Percentiles rank a stretch among this genome's conserved stretches.
Conservation (phyloP, 495 filamentous ascomycete genomes). For the Sordaria brevicollis region DNA sequence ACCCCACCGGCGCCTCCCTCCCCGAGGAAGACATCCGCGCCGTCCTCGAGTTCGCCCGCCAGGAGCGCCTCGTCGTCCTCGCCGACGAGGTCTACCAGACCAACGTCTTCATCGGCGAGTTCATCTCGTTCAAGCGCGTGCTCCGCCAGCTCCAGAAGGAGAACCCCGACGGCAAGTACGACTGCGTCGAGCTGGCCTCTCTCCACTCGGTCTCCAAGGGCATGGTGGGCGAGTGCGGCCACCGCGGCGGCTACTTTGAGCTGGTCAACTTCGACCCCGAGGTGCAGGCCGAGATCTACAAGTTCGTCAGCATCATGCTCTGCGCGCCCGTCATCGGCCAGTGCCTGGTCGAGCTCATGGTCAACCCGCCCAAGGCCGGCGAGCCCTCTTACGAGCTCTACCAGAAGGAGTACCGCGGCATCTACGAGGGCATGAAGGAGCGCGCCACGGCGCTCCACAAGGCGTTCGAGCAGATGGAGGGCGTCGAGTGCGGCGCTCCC, state of each 20-base stretch:
- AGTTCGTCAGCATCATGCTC: slow-evolving; percentile 90
- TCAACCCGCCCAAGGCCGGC: slow-evolving; percentile 79
- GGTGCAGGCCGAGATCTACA: slow-evolving; percentile 92
- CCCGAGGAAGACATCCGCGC: slow-evolving; percentile 63
- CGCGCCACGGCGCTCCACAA: slow-evolving; percentile 77
- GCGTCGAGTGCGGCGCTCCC: slow-evolving; percentile 78
- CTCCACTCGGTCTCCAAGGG: slow-evolving; percentile 86
- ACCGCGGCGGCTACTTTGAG: slow-evolving; percentile 96
- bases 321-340: slow-evolving; percentile 94
- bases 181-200: slow-evolving; percentile 76
- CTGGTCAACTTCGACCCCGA: slow-evolving; percentile 75
- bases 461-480: slow-evolving; percentile 90
- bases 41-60: slow-evolving; percentile 73
- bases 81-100: slow-evolving; percentile 99
- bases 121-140: slow-evolving; percentile 87
- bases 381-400: slow-evolving; percentile 77
- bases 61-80: slow-evolving; percentile 78
- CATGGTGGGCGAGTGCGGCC: slow-evolving; percentile 96
- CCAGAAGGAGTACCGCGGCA: slow-evolving; percentile 68
- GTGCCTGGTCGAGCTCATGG: slow-evolving; percentile 92
- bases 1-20: slow-evolving; percentile 87
- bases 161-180: slow-evolving; percentile 55
- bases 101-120: slow-evolving; percentile 89
- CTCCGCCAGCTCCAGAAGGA: slow-evolving; percentile 76
- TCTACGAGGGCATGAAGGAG: slow-evolving; percentile 61